Percentiles rank a stretch among this genome's conserved stretches.
Evolutionary conservation across 768 basidiomycete species (phyloP).

Genomic region (Chalciporus pseudorubinellus): DNA sequence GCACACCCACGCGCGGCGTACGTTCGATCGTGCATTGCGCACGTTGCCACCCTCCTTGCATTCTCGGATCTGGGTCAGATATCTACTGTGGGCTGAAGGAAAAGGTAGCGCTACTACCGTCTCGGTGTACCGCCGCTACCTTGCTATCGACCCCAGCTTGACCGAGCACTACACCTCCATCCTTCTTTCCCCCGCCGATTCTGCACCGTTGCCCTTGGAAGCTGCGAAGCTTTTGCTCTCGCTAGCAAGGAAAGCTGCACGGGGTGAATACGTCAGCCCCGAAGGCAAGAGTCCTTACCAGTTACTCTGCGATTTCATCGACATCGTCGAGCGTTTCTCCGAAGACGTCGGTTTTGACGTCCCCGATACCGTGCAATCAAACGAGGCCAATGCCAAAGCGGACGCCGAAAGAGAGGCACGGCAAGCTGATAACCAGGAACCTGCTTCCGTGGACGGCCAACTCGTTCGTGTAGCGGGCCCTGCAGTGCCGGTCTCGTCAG

Average conservation of each 20-base stretch:
- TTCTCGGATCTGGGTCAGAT: constrained; percentile 87
- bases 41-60: constrained; percentile 93
- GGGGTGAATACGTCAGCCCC: constrained; percentile 79
- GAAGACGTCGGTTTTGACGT: constrained; percentile 92
- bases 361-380: constrained; percentile 64
- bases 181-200: constrained; percentile 56
- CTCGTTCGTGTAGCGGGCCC: constrained; percentile 74
- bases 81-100: constrained; percentile 87
- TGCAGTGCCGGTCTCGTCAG: constrained; percentile 48
- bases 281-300: constrained; percentile 97
- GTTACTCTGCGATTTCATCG: constrained; percentile 87
- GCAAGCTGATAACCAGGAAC: constrained; percentile 29
- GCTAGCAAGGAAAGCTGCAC: constrained; percentile 78
- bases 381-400: constrained; percentile 46
- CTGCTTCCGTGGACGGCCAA: constrained; percentile 53
- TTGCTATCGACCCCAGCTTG: constrained; percentile 73
- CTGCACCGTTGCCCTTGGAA: constrained; percentile 78
- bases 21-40: constrained; percentile 91
- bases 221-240: constrained; percentile 88
- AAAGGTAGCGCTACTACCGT: constrained; percentile 79
- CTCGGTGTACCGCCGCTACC: constrained; percentile 84
- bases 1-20: constrained; percentile 87
- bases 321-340: constrained; percentile 84
- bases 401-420: constrained; percentile 43
- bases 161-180: constrained; percentile 77